phyloP scores from a whole-genome alignment of 2,329 filamentous ascomycete species.

The Phoma sp. region DNA sequence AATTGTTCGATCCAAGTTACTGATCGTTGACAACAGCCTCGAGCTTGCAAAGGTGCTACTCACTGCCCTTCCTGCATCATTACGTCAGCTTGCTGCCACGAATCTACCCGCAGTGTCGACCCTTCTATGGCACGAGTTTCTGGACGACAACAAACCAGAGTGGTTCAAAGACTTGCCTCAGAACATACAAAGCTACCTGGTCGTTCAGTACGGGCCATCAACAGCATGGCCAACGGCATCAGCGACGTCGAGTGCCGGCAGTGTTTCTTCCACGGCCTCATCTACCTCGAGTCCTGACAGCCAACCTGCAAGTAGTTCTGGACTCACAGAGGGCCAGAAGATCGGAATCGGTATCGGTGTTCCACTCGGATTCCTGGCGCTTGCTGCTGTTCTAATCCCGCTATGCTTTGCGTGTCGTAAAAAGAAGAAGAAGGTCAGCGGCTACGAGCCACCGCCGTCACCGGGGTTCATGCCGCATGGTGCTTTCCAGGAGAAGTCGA shows the following conservation, averaged over 20 bases:
- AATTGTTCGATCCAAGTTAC: background rate
- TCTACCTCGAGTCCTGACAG: slow-evolving; percentile 24
- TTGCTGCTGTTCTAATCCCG: slow-evolving; percentile 43
- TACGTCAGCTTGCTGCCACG: slow-evolving; percentile 45
- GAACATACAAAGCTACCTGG: slow-evolving; percentile 45
- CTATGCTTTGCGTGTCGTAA: slow-evolving; percentile 39
- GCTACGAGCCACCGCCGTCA: slow-evolving; percentile 41
- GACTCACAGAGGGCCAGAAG: slow-evolving; percentile 37
- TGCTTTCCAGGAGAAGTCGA: slow-evolving; percentile 40
- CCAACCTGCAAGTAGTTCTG: slow-evolving; percentile 23
- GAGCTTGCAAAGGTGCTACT: slow-evolving; percentile 44
- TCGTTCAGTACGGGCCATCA: slow-evolving; percentile 40
- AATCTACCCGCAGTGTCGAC: slow-evolving; percentile 45
- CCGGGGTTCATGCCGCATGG: slow-evolving; percentile 47
- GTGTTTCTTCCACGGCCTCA: slow-evolving; percentile 8
- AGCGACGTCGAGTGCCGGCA: slow-evolving; percentile 16
- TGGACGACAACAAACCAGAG: slow-evolving; percentile 41
- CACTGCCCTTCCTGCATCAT: slow-evolving; percentile 43
- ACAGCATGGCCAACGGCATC: slow-evolving; percentile 35
- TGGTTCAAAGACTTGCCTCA: slow-evolving; percentile 44
- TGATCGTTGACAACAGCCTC: slow-evolving; percentile 30
- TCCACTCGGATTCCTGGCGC: slow-evolving; percentile 64
- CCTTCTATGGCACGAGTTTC: slow-evolving; percentile 43
- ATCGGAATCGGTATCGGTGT: slow-evolving; percentile 50
- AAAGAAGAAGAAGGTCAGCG: slow-evolving; percentile 27